These are phyloP conservation scores for Camellia oleifera DNA, from an alignment of 179 eudicot genomes.

Conservation along the genomic window DNA sequence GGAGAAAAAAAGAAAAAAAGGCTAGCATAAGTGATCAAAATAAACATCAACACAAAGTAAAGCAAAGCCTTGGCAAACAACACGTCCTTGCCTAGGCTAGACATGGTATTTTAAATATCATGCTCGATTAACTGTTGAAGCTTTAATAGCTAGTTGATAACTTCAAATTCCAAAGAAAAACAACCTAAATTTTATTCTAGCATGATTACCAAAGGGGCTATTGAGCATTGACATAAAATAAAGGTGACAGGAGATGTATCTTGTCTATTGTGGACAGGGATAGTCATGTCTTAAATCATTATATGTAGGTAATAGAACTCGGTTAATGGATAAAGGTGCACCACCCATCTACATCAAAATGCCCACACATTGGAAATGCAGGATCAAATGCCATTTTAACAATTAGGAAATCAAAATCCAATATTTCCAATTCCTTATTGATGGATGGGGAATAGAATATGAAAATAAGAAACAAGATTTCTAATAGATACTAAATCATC, in stretches of 20 bases:
- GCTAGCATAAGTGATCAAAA: neutral
- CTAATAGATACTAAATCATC: neutral
- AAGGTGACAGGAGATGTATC: neutral
- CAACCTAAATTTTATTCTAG: neutral
- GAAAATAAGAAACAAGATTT: neutral
- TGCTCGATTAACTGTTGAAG: neutral
- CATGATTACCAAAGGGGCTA: neutral
- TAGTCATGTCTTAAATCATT: neutral
- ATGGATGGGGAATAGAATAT: neutral
- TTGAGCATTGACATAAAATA: neutral
- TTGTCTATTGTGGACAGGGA: neutral
- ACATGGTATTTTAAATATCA: neutral
- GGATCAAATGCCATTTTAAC: neutral
- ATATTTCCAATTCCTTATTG: neutral
- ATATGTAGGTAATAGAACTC: neutral
- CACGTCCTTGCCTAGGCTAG: neutral
- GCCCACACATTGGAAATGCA: neutral
- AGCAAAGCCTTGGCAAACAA: neutral
- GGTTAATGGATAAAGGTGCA: conserved; percentile 10
- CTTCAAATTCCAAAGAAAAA: neutral
- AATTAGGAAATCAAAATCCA: neutral
- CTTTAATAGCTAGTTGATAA: neutral
- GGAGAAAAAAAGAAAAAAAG: neutral
- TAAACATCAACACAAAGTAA: neutral
- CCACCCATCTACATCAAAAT: neutral